Conservation (phyloP, 1,284 basidiomycete genomes). For the Cerioporus squamosus region DNA sequence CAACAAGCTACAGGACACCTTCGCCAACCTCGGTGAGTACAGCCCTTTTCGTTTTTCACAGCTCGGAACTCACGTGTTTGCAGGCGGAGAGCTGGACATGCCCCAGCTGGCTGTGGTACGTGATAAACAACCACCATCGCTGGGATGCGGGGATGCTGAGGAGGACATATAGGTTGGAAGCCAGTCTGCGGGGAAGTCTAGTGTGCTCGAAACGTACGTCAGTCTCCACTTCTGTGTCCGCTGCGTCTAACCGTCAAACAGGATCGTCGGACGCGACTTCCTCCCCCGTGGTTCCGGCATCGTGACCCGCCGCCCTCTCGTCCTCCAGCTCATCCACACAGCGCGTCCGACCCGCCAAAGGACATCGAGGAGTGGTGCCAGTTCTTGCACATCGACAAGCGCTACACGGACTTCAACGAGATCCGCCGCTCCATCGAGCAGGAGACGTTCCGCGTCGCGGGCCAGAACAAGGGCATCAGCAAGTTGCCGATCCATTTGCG, state of each 20-base stretch:
- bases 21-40: conserved; percentile 75
- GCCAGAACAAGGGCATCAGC: conserved; percentile 98
- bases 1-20: conserved; percentile 93
- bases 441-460: conserved; percentile 96
- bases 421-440: conserved; percentile 97
- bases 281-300: conserved; percentile 94
- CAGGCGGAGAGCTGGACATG: conserved; percentile 87
- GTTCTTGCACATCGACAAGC: conserved; percentile 95
- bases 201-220: conserved; percentile 83
- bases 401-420: conserved; percentile 94
- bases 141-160: background rate
- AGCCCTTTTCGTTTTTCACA: background rate
- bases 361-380: conserved; percentile 89
- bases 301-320: conserved; percentile 92
- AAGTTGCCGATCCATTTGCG: conserved; percentile 94
- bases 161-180: conserved; percentile 68
- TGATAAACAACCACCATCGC: background rate
- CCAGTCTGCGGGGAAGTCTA: conserved; percentile 86
- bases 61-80: conserved; percentile 17
- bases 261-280: conserved; percentile 95
- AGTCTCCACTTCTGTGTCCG: conserved; percentile 17
- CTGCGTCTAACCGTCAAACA: conserved; percentile 35
- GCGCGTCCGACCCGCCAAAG: conserved; percentile 49
- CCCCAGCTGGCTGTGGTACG: conserved; percentile 80
- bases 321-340: conserved; percentile 95